Evolutionary conservation across 1,284 basidiomycete species (phyloP).

Genomic region (Phlebopus sp.): DNA sequence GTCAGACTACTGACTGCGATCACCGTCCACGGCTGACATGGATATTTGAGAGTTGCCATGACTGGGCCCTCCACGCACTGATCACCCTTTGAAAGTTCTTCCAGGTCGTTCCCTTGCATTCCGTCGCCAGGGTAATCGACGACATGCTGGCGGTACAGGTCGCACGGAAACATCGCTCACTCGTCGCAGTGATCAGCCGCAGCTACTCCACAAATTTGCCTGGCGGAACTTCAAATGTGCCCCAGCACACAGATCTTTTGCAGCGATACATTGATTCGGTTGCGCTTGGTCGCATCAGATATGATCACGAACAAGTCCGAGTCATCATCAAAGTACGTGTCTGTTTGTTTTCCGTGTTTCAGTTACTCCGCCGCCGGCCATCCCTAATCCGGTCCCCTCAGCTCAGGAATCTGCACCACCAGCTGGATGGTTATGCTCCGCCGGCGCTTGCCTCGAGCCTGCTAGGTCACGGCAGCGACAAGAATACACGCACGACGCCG

Average conservation of each 20-base stretch:
- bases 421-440: slow-evolving; percentile 50
- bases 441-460: slow-evolving; percentile 27
- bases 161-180: too few species aligned
- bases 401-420: slow-evolving; percentile 47
- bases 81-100: too few species aligned
- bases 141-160: too few species aligned
- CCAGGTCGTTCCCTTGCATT: too few species aligned
- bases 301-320: slow-evolving; percentile 65
- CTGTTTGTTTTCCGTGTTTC: not conserved
- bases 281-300: slow-evolving; percentile 49
- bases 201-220: not conserved
- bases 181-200: not conserved
- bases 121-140: too few species aligned
- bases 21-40: too few species aligned
- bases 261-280: slow-evolving; percentile 47
- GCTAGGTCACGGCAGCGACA: slow-evolving; percentile 22
- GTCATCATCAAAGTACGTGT: slow-evolving; percentile 56
- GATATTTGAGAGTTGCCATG: too few species aligned
- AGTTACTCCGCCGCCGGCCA: not conserved
- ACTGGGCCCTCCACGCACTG: too few species aligned
- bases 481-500: slow-evolving; percentile 8
- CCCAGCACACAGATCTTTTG: slow-evolving; percentile 40
- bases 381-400: slow-evolving; percentile 17
- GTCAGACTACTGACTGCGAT: too few species aligned
- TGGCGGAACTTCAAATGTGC: slow-evolving; percentile 7